phyloP scores from a whole-genome alignment of 148 eudicot species.

The Suaeda aralocaspica region DNA sequence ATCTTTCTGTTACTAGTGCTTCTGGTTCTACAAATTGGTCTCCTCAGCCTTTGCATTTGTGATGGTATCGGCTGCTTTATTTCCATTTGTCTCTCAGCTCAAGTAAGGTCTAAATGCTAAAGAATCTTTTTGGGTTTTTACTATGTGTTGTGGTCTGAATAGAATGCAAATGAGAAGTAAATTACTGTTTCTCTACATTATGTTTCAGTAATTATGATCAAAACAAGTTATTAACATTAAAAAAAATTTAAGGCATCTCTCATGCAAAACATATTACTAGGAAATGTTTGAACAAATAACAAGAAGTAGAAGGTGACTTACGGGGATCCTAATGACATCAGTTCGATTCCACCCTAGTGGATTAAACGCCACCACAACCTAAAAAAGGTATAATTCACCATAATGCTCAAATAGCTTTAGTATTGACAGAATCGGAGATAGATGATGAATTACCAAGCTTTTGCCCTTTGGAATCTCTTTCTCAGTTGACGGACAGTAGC shows the following conservation, averaged over 20 bases:
- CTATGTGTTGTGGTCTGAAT: too few relatives aligned
- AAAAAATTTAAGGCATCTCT: background rate
- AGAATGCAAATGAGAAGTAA: too few relatives aligned
- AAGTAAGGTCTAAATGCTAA: too few relatives aligned
- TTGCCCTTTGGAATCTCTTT: slow-evolving; percentile 55
- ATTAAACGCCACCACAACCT: slow-evolving; percentile 83
- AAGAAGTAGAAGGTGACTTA: slow-evolving; percentile 30
- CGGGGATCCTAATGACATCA: slow-evolving; percentile 68
- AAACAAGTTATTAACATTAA: background rate
- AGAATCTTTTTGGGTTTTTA: too few relatives aligned
- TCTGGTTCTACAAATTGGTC: too few relatives aligned
- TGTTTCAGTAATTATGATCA: background rate
- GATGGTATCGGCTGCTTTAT: too few relatives aligned
- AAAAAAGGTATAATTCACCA: slow-evolving; percentile 17
- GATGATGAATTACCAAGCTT: slow-evolving; percentile 60
- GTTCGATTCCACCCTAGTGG: slow-evolving; percentile 88
- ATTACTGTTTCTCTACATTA: background rate
- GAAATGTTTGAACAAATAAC: background rate
- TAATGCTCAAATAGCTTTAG: background rate
- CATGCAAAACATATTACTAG: background rate
- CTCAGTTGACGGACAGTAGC: slow-evolving; percentile 81
- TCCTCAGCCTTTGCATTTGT: too few relatives aligned
- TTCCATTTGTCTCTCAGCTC: too few relatives aligned
- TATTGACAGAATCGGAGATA: background rate
- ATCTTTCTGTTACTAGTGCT: too few relatives aligned